A percentile compares a stretch with the other conserved stretches of the same genome.
Conservation (phyloP, 108 stramenopile genomes). For the Ochromonas danica region DNA sequence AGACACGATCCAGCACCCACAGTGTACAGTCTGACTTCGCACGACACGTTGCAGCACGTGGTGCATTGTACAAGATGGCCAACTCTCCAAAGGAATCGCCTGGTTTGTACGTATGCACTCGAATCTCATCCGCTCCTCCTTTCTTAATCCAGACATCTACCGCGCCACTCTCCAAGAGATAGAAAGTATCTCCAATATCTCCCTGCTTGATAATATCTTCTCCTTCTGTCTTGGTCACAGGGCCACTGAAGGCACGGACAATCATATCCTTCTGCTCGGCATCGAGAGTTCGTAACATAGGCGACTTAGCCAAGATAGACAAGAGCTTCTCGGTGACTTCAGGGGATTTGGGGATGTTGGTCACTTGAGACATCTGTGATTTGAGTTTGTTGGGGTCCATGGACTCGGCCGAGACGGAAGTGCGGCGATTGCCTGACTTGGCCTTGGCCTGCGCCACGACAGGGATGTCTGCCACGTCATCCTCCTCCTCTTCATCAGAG, state of each 20-base stretch:
- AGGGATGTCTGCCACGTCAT: conserved; percentile 50
- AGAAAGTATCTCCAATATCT: conserved; percentile 65
- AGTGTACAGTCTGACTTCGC: conserved; percentile 41
- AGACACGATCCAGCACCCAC: conserved; percentile 59
- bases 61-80: conserved; percentile 62
- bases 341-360: conserved; percentile 24
- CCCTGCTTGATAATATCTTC: conserved; percentile 38
- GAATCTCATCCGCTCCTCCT: conserved; percentile 46
- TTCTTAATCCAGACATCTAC: conserved; percentile 54
- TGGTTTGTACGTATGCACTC: conserved; percentile 25
- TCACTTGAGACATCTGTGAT: conserved; percentile 13
- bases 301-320: conserved; percentile 19
- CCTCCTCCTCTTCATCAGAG: conserved; percentile 46
- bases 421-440: conserved; percentile 48
- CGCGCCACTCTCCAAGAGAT: conserved; percentile 56
- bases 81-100: conserved; percentile 64
- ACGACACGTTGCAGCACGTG: conserved; percentile 57
- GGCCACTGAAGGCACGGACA: conserved; percentile 8
- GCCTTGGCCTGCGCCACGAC: conserved; percentile 11
- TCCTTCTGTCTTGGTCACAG: background rate
- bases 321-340: conserved; percentile 2
- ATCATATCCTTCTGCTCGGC: conserved; percentile 23
- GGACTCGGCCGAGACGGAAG: conserved; percentile 57
- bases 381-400: conserved; percentile 53
- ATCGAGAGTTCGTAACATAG: conserved; percentile 20